A percentile compares a stretch with the other conserved stretches of the same genome.
Evolutionary conservation across 305 asterid species (phyloP).

Genomic region (Fraxinus sp.): DNA sequence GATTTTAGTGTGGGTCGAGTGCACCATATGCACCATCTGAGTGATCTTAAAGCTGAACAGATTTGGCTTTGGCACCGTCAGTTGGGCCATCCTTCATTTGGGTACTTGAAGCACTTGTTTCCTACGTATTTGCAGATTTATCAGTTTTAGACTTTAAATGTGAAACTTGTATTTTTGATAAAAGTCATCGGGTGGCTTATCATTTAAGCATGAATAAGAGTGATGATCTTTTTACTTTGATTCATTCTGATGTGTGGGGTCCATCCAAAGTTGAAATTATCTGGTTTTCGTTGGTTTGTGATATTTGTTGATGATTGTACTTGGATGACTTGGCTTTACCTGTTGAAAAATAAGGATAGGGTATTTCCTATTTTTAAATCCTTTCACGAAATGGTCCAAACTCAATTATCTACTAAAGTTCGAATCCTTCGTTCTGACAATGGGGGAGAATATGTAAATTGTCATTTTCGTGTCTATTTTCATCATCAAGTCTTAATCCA

Average conservation of each 20-base stretch:
- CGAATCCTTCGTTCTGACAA: background rate
- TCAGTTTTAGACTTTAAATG: background rate
- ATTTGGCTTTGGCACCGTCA: too few relatives aligned
- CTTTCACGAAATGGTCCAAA: background rate
- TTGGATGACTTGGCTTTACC: background rate
- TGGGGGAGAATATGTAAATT: too few relatives aligned
- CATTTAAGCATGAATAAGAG: background rate
- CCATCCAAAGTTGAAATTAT: background rate
- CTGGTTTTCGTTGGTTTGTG: too few relatives aligned
- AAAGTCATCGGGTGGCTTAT: background rate
- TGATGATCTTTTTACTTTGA: background rate
- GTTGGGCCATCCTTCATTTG: too few relatives aligned
- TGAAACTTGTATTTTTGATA: background rate
- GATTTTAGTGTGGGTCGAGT: too few relatives aligned
- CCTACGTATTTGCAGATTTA: too few relatives aligned
- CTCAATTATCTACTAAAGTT: background rate
- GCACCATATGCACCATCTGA: too few relatives aligned
- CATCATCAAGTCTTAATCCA: too few relatives aligned
- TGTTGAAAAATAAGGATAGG: background rate
- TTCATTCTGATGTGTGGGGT: background rate
- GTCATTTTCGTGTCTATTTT: too few relatives aligned
- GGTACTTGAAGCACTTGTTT: background rate
- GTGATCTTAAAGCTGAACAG: too few relatives aligned
- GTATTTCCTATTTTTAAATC: background rate
- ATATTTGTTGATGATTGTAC: background rate